Conservation (phyloP, 176 grass and related monocot genomes). For the Bromus sterilis region DNA sequence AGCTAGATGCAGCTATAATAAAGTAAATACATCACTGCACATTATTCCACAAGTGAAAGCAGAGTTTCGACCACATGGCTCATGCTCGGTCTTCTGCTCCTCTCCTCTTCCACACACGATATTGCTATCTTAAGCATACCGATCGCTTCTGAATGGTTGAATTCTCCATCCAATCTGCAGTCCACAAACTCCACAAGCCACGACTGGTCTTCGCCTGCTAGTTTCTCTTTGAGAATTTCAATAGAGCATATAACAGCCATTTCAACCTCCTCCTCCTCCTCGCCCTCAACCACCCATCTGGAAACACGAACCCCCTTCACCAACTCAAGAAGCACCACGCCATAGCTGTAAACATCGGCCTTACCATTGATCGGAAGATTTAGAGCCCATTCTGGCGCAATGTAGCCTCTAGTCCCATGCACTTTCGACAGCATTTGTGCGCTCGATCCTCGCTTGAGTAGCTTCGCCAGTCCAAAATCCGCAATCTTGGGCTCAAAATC, state of each 20-base stretch:
- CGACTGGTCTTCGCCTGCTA: slow-evolving; percentile 9
- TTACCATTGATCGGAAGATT: slow-evolving; percentile 52
- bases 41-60: slow-evolving; percentile 10
- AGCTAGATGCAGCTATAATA: background rate
- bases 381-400: slow-evolving; percentile 53
- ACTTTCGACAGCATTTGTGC: slow-evolving; percentile 23
- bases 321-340: slow-evolving; percentile 49
- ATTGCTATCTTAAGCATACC: slow-evolving; percentile 30
- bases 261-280: slow-evolving; percentile 9
- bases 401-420: slow-evolving; percentile 58
- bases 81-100: slow-evolving; percentile 35
- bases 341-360: slow-evolving; percentile 50
- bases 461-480: slow-evolving; percentile 59
- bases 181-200: slow-evolving; percentile 43
- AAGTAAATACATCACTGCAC: background rate
- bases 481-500: slow-evolving; percentile 49
- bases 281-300: background rate
- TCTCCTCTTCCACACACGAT: slow-evolving; percentile 42
- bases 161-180: slow-evolving; percentile 22
- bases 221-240: slow-evolving; percentile 18
- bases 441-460: slow-evolving; percentile 5
- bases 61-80: slow-evolving; percentile 18
- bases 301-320: slow-evolving; percentile 37
- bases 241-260: background rate
- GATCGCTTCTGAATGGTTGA: slow-evolving; percentile 17